Conservation (phyloP, 2,329 filamentous ascomycete genomes). For the Pseudocercospora eumusae region DNA sequence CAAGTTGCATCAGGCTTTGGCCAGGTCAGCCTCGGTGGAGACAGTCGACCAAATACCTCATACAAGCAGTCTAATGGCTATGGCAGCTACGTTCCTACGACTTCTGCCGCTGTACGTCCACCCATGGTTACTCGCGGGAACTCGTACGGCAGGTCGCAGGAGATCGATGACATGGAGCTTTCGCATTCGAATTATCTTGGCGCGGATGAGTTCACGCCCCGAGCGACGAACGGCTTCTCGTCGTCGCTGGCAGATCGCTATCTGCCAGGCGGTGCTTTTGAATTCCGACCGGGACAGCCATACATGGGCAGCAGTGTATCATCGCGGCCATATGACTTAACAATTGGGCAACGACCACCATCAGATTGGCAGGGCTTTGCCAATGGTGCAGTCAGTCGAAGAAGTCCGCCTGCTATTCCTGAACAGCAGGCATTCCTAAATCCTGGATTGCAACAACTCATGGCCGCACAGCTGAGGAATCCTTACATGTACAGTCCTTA, state of each 20-base stretch:
- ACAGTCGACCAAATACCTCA: constrained; percentile 24
- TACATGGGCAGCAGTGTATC: constrained; percentile 46
- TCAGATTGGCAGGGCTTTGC: constrained; percentile 45
- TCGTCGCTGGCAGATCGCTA: constrained; percentile 25
- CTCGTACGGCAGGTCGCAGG: constrained; percentile 15
- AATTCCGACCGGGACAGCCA: constrained; percentile 28
- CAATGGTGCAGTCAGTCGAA: constrained; percentile 19
- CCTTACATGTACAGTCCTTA: constrained; percentile 43
- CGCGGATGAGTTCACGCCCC: constrained; percentile 39
- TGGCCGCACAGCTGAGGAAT: constrained; percentile 43
- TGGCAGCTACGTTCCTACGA: constrained; percentile 3
- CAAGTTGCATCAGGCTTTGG: constrained; percentile 42
- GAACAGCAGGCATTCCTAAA: constrained; percentile 45
- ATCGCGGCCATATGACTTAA: constrained; percentile 43
- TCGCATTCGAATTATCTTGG: constrained; percentile 39
- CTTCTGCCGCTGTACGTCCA: constrained; percentile 3
- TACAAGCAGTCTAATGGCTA: constrained; percentile 23
- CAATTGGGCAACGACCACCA: constrained; percentile 51
- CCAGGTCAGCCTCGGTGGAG: constrained; percentile 29
- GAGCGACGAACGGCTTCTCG: constrained; percentile 25
- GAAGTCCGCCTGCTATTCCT: constrained; percentile 30
- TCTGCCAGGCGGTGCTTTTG: constrained; percentile 21
- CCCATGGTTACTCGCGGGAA: neutral
- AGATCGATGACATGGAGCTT: constrained; percentile 28
- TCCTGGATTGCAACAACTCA: constrained; percentile 41